Base-by-base conservation (phyloP, 2,329 filamentous ascomycete genomes). In the Trichoderma sp. region DNA sequence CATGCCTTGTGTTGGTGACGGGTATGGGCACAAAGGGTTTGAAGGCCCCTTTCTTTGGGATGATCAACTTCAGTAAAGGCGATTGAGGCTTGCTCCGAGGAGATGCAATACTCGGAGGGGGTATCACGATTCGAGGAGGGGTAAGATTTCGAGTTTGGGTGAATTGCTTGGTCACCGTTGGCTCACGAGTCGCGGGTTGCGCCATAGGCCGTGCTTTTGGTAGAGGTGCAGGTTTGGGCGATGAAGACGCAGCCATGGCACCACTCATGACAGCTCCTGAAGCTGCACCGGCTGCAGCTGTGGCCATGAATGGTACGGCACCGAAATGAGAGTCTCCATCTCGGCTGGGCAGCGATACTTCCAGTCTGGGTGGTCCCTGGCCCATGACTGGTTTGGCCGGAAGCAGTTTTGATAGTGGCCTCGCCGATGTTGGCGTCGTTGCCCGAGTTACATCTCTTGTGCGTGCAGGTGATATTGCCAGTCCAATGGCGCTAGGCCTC, bases 331-430 rank as follows among this genome's bases (percentile, higher is more conserved):
- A 43, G 26, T 51, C 61, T 32, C 32, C 59, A 16, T 65, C 59
- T 37, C 52, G 59, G 8, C 61, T 68, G 4, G 58, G 58, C 24
- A 68, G 58, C 13, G 56, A 60, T 14, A 68, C 46, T n/a, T 68
- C 56, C 10, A 68, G 58, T 34, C 18, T 66, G 3, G 65, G 52
- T 4, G 56, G 51, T 11, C 64, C 58, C 55, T 60, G 72, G 1
- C 81, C 80, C 68, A 87, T 75, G 3, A 79, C 74, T 16, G 85
- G 84, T 71, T 79, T 82, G 10, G 80, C 80, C 11, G 83, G 83
- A n/a, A 85, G 77, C 1, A 85, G 76, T 69, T 76, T 82, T 2
- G 83, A 85, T 5, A 77, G 61, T 16, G 77, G 80, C 54, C 82
- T 79, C 14, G 72, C 68, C 1, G 73, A 69, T 7, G 72, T 69